Base-by-base conservation (phyloP, 208 protist species). In the Trypanosoma theileri region DNA sequence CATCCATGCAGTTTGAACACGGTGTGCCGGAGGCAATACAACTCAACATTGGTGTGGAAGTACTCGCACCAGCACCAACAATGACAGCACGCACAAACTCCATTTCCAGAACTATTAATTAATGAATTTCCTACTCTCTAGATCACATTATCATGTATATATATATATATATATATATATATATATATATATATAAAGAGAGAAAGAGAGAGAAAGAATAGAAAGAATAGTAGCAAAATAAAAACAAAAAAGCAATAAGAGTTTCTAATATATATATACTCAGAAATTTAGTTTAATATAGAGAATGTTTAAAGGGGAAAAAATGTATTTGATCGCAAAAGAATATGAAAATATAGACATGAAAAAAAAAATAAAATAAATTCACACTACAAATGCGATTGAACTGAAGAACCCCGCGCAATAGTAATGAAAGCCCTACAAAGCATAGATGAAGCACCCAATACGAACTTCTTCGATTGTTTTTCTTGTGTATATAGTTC, bases 31-130 rank as follows among this genome's bases (percentile, higher is more conserved):
- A 65, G 17, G 71, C 21, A n/a, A 82, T 40, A 55, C 85, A 91
- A 21, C 64, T 63, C 12, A 91, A 68, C 19, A 48, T 64, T 0
- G 85, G 85, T 0, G 85, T 91, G 22, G 75, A 80, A 58, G 64
- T 73, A 69, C 81, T 87, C 1, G 79, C 81, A 44, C 85, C 85
- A n/a, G 76, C 56, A 19, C 82, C 85, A 26, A 91, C 55, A 63
- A 91, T 79, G 19, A 82, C 58, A 1, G 73, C 82, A 16, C 79
- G 75, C 21, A 77, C 13, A 71, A 90, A 83, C 51, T 79, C 57
- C 84, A 89, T 85, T 14, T 50, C 26, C 3, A 46, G 35, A 28
- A 21, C 8, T 3, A 45, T 41, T 26, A 10, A 21, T 40, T 31
- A 35, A 6, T 40, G 17, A 53, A 41, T 10, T 21, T 65, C 59